phyloP scores from a whole-genome alignment of 306 rosid genomes.

The Erythrophleum fordii region DNA sequence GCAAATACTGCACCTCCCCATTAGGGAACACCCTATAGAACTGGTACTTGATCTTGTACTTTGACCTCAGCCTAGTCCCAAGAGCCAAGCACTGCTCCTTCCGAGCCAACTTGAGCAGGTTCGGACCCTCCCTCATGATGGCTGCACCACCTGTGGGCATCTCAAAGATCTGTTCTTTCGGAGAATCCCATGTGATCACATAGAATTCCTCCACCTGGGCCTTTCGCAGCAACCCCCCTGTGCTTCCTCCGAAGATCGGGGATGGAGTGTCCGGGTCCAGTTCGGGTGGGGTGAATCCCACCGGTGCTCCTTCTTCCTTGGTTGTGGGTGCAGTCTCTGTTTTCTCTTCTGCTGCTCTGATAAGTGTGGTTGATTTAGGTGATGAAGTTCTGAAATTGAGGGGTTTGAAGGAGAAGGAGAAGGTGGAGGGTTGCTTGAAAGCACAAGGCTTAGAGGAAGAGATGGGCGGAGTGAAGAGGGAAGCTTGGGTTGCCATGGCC shows the following conservation, averaged over 20 bases:
- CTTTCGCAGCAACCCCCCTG: constrained; percentile 85
- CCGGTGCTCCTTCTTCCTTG: constrained; percentile 63
- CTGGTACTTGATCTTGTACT: constrained; percentile 97
- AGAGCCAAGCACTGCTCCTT: constrained; percentile 98
- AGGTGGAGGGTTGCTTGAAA: constrained; percentile 54
- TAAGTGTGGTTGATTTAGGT: constrained; percentile 27
- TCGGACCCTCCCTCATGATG: constrained; percentile 93
- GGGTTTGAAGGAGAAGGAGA: constrained; percentile 71
- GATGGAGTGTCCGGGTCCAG: constrained; percentile 95
- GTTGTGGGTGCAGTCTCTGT: constrained; percentile 20
- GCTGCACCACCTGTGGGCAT: constrained; percentile 99
- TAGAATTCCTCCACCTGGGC: constrained; percentile 98
- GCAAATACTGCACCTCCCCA: constrained; percentile 96
- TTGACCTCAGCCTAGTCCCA: constrained; percentile 87
- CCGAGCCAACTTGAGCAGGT: constrained; percentile 85
- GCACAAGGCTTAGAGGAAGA: constrained; percentile 49
- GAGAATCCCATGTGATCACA: constrained; percentile 92
- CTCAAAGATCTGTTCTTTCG: constrained; percentile 95
- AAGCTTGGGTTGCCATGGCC: constrained; percentile 92
- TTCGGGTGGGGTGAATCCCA: constrained; percentile 89
- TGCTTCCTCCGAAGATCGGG: constrained; percentile 94
- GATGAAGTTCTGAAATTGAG: constrained; percentile 25
- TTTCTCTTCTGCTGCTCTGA: constrained; percentile 49
- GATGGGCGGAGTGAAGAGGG: constrained; percentile 76
- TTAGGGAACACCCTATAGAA: constrained; percentile 98